Evolutionary conservation across 2,329 filamentous ascomycete species (phyloP).

Genomic region (Penicillium sp.): DNA sequence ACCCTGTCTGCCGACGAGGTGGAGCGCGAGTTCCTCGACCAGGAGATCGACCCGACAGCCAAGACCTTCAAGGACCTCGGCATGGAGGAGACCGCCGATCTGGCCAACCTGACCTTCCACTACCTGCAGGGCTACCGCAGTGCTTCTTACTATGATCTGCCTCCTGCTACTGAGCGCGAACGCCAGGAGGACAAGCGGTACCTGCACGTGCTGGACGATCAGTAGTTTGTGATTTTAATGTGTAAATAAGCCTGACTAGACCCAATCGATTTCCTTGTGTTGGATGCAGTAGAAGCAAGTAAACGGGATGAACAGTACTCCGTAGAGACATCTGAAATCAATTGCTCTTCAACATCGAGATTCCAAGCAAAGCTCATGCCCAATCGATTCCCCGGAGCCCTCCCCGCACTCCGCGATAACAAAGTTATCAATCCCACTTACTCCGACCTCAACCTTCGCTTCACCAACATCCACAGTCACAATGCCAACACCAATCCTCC

Average conservation of each 20-base stretch:
- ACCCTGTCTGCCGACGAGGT: constrained; percentile 78
- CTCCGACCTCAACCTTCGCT: not conserved
- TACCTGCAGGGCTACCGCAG: constrained; percentile 94
- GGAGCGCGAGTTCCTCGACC: constrained; percentile 89
- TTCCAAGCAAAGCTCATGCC: not conserved
- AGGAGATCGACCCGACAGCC: constrained; percentile 80
- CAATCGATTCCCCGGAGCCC: not conserved
- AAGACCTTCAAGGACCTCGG: constrained; percentile 95
- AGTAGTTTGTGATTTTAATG: constrained; percentile 53
- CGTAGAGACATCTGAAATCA: too few species aligned
- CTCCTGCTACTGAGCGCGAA: constrained; percentile 91
- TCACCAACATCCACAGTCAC: not conserved
- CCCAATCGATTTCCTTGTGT: constrained; percentile 36
- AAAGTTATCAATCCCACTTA: not conserved
- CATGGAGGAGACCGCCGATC: constrained; percentile 75
- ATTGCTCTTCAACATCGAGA: not conserved
- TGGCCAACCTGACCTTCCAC: constrained; percentile 83
- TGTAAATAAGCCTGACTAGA: constrained; percentile 43
- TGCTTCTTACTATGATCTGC: constrained; percentile 84
- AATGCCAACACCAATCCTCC: constrained; percentile 36
- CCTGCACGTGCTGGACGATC: constrained; percentile 84
- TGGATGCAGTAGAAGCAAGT: constrained; percentile 8
- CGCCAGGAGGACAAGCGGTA: constrained; percentile 95
- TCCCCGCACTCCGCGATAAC: constrained; percentile 4
- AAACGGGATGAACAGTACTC: not conserved